Evolutionary conservation across 176 grass and related monocot genomes (phyloP), one percentile per base, ranked within the genome.

Genomic region (Juncus inflexus): DNA sequence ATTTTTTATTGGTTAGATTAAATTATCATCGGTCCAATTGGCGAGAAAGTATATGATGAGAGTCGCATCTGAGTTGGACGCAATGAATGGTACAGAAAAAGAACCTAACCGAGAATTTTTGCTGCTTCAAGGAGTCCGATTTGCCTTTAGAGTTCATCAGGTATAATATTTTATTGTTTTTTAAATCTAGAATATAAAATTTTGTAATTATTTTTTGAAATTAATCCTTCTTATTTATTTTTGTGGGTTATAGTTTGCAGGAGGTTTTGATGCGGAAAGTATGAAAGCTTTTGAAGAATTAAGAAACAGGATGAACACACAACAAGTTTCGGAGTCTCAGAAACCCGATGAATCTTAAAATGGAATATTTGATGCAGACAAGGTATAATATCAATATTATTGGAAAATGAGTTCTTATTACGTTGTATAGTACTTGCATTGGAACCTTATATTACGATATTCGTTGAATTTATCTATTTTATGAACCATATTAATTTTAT

Each of bases 11-110:
- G 66, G 68, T 40, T 63, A 97, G 85, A 97, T 97, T 53, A 99
- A 99, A 82, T n/a, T 99, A 65, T 74, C 94, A 73, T 90, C 88
- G 15, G 78, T 92, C 79, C 94, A 99, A 79, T 80, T 92, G 7
- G 94, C 89, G 13, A 99, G 70, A 39, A 99, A 92, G 71, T 97
- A 92, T 63, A 99, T 99, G 88, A 86, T 82, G 62, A 89, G 89
- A 76, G 94, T 92, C 70, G 81, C 83, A 40, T 73, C 85, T 13
- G 94, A 99, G 70, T 83, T 99, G 3, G 94, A 99, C 39, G 85
- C 83, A 37, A 37, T 90, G 77, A 69, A 76, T 51, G 80, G 82
- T 70, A 80, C 72, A 0, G 94, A 99, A 19, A 83, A 92, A 84
- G 94, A 99, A 37, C 77, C 80, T 9, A 99, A 86, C 66, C 76